Percentiles rank a stretch among this genome's conserved stretches.
These are phyloP conservation scores for Zygosaccharomyces pseudorouxii DNA, from an alignment of 805 yeast genomes.

Conservation along the genomic window DNA sequence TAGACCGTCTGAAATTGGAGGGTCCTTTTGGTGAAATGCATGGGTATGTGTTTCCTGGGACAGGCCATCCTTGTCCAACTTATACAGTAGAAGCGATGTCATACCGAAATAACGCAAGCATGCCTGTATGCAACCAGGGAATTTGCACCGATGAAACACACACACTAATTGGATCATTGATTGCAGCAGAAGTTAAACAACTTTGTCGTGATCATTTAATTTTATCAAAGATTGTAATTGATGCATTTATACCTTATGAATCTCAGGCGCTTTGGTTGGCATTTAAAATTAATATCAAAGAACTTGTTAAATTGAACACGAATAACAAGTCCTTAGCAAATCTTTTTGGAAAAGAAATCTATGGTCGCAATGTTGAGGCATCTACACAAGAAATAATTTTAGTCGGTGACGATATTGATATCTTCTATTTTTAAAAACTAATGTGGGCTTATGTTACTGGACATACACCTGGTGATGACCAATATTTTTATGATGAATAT, in stretches of 20 bases:
- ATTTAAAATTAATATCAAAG: constrained; percentile 20
- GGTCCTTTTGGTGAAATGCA: constrained; percentile 36
- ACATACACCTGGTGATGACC: constrained; percentile 28
- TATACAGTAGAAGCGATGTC: constrained; percentile 25
- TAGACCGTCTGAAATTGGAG: constrained; percentile 18
- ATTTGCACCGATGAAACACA: constrained; percentile 30
- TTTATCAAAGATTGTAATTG: constrained; percentile 7
- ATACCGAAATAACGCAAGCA: constrained; percentile 26
- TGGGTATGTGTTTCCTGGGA: constrained; percentile 27
- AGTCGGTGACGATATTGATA: constrained; percentile 31
- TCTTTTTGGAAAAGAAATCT: constrained; percentile 8
- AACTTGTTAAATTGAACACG: constrained; percentile 21
- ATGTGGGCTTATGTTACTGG: constrained; percentile 31
- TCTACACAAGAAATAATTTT: constrained; percentile 27
- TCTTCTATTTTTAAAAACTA: constrained; percentile 26
- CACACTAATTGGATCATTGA: constrained; percentile 28
- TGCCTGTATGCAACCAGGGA: constrained; percentile 32
- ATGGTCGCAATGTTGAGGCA: constrained; percentile 15
- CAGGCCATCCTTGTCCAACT: constrained; percentile 28
- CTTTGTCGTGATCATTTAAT: constrained; percentile 16
- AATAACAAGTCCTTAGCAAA: constrained; percentile 23
- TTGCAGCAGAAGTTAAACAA: constrained; percentile 19
- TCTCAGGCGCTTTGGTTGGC: constrained; percentile 28
- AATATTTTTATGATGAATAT: constrained; percentile 18
- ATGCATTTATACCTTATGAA: constrained; percentile 29